These are phyloP conservation scores for Fusarium scirpi DNA, from an alignment of 2,329 filamentous ascomycete genomes.

Conservation along the genomic window DNA sequence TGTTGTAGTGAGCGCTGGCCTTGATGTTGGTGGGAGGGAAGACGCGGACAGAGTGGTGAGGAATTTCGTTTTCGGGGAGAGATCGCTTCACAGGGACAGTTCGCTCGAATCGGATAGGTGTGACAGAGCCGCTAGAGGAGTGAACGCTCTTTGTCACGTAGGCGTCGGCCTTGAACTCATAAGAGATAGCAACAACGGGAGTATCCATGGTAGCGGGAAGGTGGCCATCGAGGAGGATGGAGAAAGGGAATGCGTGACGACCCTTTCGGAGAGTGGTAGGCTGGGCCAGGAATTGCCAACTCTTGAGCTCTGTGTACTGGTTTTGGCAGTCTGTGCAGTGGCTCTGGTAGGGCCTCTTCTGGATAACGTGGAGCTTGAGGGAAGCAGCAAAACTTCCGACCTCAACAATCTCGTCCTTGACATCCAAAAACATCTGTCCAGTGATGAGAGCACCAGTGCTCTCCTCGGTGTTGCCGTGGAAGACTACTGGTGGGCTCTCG, in stretches of 20 bases:
- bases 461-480: constrained; percentile 79
- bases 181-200: constrained; percentile 78
- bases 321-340: constrained; percentile 83
- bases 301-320: constrained; percentile 78
- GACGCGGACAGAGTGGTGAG: constrained; percentile 91
- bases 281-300: constrained; percentile 79
- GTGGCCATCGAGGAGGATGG: constrained; percentile 84
- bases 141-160: constrained; percentile 69
- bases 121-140: constrained; percentile 52
- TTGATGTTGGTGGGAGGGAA: constrained; percentile 97
- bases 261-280: constrained; percentile 65
- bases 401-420: constrained; percentile 74
- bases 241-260: constrained; percentile 86
- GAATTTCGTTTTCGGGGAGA: constrained; percentile 76
- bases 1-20: constrained; percentile 82
- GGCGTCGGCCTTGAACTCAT: constrained; percentile 79
- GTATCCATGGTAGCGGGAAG: constrained; percentile 87
- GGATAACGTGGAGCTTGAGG: constrained; percentile 76
- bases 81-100: constrained; percentile 82
- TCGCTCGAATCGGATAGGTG: constrained; percentile 71
- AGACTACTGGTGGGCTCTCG: constrained; percentile 87
- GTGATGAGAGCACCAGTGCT: constrained; percentile 89
- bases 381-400: constrained; percentile 79
- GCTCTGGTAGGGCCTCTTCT: constrained; percentile 83
- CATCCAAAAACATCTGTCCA: constrained; percentile 80